Conservation (phyloP, 805 yeast species). For the Myxozyma neglecta region DNA sequence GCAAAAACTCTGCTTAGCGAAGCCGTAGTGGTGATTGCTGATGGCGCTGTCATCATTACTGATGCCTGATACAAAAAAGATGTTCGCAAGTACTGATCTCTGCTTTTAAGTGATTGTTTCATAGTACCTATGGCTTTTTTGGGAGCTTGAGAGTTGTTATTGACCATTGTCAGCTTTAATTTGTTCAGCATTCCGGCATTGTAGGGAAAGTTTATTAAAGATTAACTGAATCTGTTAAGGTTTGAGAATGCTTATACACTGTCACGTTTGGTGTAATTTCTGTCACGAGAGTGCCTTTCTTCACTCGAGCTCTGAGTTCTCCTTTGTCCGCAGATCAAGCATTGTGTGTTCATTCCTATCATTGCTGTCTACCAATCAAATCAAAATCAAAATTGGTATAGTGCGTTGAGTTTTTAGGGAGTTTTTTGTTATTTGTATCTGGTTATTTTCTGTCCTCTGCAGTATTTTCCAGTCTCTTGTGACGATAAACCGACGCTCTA, state of each 20-base stretch:
- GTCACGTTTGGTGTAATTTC: neutral
- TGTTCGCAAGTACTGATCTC: constrained; percentile 32
- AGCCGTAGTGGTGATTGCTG: constrained; percentile 3
- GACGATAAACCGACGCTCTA: too few species aligned
- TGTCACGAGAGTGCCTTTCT: neutral
- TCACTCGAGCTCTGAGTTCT: neutral
- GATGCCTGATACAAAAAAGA: constrained; percentile 34
- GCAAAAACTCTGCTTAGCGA: constrained; percentile 19
- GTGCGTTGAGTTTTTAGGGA: too few species aligned
- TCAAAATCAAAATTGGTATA: too few species aligned
- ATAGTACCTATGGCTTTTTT: constrained; percentile 1
- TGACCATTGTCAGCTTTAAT: neutral
- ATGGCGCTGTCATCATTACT: constrained; percentile 9
- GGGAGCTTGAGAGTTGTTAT: neutral
- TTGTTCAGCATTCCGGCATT: too few species aligned
- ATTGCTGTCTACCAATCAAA: too few species aligned
- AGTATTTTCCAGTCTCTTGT: too few species aligned
- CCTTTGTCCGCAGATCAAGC: neutral
- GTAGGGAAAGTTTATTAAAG: too few species aligned
- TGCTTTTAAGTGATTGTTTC: constrained; percentile 13
- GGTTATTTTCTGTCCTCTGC: too few species aligned
- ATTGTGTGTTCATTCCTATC: too few species aligned
- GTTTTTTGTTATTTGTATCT: too few species aligned
- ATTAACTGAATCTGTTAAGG: neutral
- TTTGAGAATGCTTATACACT: neutral